Conservation (phyloP, 257 asterid species). For the Rehmannia glutinosa region DNA sequence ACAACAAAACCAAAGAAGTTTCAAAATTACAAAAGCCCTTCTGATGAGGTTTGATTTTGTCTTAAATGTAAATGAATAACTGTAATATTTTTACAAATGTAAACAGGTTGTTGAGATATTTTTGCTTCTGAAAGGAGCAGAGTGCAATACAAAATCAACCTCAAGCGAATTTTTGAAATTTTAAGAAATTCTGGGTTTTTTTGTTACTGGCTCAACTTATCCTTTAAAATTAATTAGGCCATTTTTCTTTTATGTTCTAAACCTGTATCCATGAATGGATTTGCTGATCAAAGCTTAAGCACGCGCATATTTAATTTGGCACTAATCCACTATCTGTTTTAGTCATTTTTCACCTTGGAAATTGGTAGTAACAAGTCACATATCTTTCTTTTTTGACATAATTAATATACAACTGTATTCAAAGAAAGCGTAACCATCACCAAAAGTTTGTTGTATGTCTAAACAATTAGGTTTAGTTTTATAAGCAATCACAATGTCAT, state of each 20-base stretch:
- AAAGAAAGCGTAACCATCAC: neutral
- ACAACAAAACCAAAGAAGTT: too few species aligned
- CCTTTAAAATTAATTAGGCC: slow-evolving; percentile 2
- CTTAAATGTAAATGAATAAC: too few species aligned
- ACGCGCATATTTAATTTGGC: neutral
- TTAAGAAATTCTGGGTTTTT: too few species aligned
- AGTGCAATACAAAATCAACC: too few species aligned
- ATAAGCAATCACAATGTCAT: neutral
- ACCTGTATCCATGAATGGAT: slow-evolving; percentile 9
- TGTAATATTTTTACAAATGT: too few species aligned
- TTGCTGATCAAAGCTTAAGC: slow-evolving; percentile 14
- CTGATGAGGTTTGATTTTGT: too few species aligned
- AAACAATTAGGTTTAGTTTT: neutral
- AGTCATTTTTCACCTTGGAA: neutral
- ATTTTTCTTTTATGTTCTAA: slow-evolving; percentile 7
- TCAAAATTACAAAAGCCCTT: too few species aligned
- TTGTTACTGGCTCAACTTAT: too few species aligned
- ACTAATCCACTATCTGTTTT: neutral
- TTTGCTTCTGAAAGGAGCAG: too few species aligned
- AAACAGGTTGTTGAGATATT: too few species aligned
- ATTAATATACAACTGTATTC: neutral
- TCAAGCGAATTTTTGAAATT: too few species aligned
- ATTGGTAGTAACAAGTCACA: neutral
- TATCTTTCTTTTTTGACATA: neutral
- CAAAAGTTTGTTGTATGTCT: neutral